Evolutionary conservation across 768 basidiomycete species (phyloP).

Genomic region (Phlebiopsis flavidoalba): DNA sequence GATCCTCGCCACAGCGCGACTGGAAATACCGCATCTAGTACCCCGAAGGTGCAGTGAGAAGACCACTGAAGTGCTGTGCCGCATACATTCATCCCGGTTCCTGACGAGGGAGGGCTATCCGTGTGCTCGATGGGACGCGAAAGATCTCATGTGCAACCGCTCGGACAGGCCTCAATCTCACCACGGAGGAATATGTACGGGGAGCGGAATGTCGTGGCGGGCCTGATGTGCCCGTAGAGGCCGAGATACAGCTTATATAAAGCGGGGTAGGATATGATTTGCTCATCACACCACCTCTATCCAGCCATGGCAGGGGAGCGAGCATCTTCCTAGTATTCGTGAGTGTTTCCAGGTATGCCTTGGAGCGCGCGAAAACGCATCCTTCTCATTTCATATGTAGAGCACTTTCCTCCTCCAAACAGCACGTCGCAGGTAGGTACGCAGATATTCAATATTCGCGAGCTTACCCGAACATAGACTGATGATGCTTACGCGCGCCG

Average conservation of each 20-base stretch:
- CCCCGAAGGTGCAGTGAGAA: no score
- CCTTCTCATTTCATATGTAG: neutral
- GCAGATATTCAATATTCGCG: neutral
- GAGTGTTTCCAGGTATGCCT: neutral
- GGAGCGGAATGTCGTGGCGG: neutral
- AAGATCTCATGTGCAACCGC: no score
- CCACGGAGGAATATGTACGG: neutral
- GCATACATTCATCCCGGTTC: no score
- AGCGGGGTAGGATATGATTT: neutral
- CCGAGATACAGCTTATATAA: neutral
- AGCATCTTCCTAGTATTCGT: neutral
- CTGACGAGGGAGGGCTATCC: no score
- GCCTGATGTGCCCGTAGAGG: neutral
- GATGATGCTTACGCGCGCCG: neutral
- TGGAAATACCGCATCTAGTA: no score
- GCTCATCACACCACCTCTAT: neutral
- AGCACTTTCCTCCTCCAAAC: neutral
- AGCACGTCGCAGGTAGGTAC: neutral
- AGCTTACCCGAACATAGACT: neutral
- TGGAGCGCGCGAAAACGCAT: neutral
- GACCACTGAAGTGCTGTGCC: no score
- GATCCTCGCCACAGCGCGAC: no score
- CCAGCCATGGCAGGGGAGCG: neutral
- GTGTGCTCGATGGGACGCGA: no score
- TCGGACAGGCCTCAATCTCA: neutral